Evolutionary conservation across 164 flowering plant genomes (phyloP), one percentile per base, ranked within the genome.

Genomic region (Stephania cephalantha): DNA sequence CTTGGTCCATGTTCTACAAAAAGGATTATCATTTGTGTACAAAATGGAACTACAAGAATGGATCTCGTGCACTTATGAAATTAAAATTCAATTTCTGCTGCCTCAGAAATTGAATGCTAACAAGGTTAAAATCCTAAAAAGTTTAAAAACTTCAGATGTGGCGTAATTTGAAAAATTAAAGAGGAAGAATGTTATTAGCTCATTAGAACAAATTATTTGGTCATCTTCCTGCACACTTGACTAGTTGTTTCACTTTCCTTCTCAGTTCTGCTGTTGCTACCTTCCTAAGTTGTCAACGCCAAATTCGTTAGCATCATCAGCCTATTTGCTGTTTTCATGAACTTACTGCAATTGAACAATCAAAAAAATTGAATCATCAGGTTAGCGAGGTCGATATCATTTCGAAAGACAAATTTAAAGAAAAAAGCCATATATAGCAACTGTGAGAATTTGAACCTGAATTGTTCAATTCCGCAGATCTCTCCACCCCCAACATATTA

Each of bases 401-500:
- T 48, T 8, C 4, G 30, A 11, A 48, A 8, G 9, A 53, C 58
- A 68, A 31, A 46, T 18, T 45, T 22, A 45, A 53, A 44, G 11
- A 45, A 35, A 68, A 35, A 68, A 13, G 8, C 20, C 46, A 72
- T 15, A 20, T 13, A 20, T 13, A 13, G 22, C 1, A 52, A 20
- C 22, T 17, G 9, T 46, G 30, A 70, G n/a, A 52, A 44, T 44
- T 45, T 22, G 71, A 71, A 90, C 97, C 94, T 87, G 87, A 89
- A 91, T 81, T 86, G 81, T 80, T 86, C 67, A 80, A 79, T 66
- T 72, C 71, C 66, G 83, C 86, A 13, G 87, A 80, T 76, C 82
- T 86, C 69, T 88, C 92, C 17, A 88, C 77, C 30, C 89, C 87
- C 80, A 89, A 87, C 92, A 88, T 86, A 78, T 80, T 80, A 48